These are phyloP conservation scores for Alternaria solani DNA, from an alignment of 2,329 filamentous ascomycete genomes.

Conservation along the genomic window DNA sequence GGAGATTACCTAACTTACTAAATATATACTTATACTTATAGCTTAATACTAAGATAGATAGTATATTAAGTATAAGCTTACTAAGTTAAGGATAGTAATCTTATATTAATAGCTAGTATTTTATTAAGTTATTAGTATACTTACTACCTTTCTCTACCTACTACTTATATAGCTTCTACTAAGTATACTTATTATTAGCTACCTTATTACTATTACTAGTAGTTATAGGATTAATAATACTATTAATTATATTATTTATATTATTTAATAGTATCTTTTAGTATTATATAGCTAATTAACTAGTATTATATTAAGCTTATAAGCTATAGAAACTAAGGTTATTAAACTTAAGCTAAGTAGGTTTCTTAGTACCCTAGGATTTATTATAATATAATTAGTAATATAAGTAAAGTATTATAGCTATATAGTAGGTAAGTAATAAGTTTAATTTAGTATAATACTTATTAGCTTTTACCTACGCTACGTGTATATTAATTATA, in stretches of 20 bases:
- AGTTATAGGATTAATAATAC: not conserved
- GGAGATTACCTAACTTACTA: slow-evolving; percentile 11
- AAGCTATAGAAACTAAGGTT: not conserved
- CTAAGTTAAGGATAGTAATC: not conserved
- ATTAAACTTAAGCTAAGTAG: not conserved
- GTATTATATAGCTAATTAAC: too few species aligned
- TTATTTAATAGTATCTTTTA: not conserved
- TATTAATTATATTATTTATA: not conserved
- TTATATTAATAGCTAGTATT: not conserved
- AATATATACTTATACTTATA: slow-evolving; percentile 10
- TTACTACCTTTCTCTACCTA: not conserved
- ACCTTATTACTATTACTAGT: not conserved
- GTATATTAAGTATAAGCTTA: slow-evolving; percentile 1
- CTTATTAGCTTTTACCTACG: slow-evolving; percentile 2
- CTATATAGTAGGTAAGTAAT: slow-evolving; percentile 12
- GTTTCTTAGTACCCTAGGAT: too few species aligned
- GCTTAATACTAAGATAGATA: slow-evolving; percentile 6
- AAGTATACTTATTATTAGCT: not conserved
- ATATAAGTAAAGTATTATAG: slow-evolving; percentile 7
- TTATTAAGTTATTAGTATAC: not conserved
- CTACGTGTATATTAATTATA: slow-evolving; percentile 13
- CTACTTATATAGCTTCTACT: not conserved
- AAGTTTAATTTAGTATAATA: slow-evolving; percentile 13
- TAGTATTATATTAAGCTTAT: too few species aligned
- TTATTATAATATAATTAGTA: too few species aligned